phyloP scores from a whole-genome alignment of 2,329 filamentous ascomycete species.

The Diplodia corticola region DNA sequence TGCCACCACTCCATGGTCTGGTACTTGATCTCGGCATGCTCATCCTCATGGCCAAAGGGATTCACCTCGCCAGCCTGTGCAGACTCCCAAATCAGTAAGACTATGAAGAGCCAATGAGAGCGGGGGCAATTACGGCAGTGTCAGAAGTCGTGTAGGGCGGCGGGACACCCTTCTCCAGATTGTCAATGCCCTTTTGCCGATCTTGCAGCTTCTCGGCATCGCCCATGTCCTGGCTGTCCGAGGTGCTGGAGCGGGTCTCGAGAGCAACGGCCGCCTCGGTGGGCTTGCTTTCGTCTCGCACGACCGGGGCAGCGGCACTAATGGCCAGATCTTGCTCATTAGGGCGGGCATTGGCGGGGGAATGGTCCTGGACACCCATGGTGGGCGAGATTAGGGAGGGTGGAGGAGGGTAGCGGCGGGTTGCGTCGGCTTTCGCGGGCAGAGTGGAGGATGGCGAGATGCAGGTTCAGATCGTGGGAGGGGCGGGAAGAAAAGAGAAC shows the following conservation, averaged over 20 bases:
- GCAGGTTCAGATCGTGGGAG: conserved; percentile 19
- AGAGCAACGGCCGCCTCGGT: conserved; percentile 1
- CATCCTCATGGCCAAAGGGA: conserved; percentile 34
- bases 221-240: conserved; percentile 9
- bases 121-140: neutral
- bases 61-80: conserved; percentile 13
- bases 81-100: neutral
- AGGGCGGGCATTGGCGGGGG: neutral
- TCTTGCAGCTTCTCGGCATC: conserved; percentile 7
- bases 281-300: conserved; percentile 10
- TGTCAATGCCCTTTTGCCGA: conserved; percentile 5
- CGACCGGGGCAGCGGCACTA: conserved; percentile 16
- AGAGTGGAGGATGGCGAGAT: conserved; percentile 18
- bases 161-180: neutral
- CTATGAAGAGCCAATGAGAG: neutral
- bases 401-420: conserved; percentile 1
- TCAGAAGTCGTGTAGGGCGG: conserved; percentile 11
- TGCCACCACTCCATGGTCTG: conserved; percentile 54
- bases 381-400: conserved; percentile 8
- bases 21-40: conserved; percentile 49
- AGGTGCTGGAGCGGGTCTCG: conserved; percentile 22
- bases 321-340: conserved; percentile 6
- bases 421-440: conserved; percentile 1
- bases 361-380: conserved; percentile 18
- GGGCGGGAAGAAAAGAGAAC: conserved; percentile 10